Conservation (phyloP, 208 protist genomes). For the Trypanosoma cruzi region DNA sequence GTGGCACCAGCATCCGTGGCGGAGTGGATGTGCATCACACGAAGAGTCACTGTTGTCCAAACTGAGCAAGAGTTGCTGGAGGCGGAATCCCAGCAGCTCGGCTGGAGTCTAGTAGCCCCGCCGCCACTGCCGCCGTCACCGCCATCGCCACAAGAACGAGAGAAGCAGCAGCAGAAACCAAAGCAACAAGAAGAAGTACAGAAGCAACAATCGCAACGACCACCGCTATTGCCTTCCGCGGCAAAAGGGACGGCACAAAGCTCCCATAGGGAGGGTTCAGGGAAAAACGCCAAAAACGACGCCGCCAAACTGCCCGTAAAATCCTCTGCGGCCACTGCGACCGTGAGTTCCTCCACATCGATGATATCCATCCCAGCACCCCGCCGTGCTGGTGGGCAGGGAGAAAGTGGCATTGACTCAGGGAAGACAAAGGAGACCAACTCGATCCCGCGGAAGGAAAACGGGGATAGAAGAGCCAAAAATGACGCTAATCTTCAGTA, state of each 20-base stretch:
- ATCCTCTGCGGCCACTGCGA: background rate
- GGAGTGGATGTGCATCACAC: constrained; percentile 60
- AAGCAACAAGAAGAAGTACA: constrained; percentile 18
- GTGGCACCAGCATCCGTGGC: constrained; percentile 64
- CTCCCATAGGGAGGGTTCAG: background rate
- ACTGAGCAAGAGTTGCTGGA: constrained; percentile 60
- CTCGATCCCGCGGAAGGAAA: constrained; percentile 5
- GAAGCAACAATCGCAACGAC: constrained; percentile 18
- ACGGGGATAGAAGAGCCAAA: constrained; percentile 10
- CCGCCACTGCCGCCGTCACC: constrained; percentile 20
- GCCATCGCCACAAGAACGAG: background rate
- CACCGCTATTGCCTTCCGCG: background rate
- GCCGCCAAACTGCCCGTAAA: constrained; percentile 1
- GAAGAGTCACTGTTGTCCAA: constrained; percentile 48
- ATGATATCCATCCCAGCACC: background rate
- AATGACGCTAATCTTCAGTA: background rate
- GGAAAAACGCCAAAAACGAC: constrained; percentile 1
- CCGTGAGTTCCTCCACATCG: background rate
- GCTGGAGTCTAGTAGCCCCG: constrained; percentile 62
- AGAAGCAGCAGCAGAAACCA: constrained; percentile 19
- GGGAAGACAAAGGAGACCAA: background rate
- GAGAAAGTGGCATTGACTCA: background rate
- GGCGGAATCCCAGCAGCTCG: constrained; percentile 60
- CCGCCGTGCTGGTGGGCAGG: constrained; percentile 11
- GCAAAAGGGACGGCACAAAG: background rate